Percentiles rank a stretch among this genome's conserved stretches.
Evolutionary conservation across 805 yeast species (phyloP).

Genomic region (Candida chauliodis): DNA sequence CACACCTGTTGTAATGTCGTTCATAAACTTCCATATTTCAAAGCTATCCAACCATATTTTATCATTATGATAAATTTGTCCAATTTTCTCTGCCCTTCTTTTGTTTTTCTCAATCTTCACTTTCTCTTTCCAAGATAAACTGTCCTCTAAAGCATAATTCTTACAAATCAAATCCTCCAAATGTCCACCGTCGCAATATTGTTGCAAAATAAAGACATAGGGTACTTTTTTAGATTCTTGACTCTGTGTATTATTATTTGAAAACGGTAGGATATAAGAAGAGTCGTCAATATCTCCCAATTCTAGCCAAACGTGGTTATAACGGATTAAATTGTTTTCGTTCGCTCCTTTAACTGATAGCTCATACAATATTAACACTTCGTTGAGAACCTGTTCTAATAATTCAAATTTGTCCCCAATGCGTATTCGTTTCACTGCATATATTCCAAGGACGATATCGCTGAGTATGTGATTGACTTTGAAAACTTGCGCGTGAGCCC

Average conservation of each 20-base stretch:
- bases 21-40: slow-evolving; percentile 67
- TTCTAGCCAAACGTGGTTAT: slow-evolving; percentile 92
- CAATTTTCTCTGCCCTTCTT: slow-evolving; percentile 16
- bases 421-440: slow-evolving; percentile 82
- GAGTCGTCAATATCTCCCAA: slow-evolving; percentile 52
- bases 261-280: slow-evolving; percentile 19
- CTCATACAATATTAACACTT: slow-evolving; percentile 68
- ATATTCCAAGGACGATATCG: slow-evolving; percentile 66
- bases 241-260: slow-evolving; percentile 5
- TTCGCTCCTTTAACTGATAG: slow-evolving; percentile 42
- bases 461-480: slow-evolving; percentile 81
- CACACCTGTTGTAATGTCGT: slow-evolving; percentile 68
- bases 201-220: slow-evolving; percentile 77
- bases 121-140: slow-evolving; percentile 23
- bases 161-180: slow-evolving; percentile 57
- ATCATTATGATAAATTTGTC: not conserved
- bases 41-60: slow-evolving; percentile 42
- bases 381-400: slow-evolving; percentile 67
- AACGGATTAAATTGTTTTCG: slow-evolving; percentile 63
- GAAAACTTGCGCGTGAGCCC: slow-evolving; percentile 81
- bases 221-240: slow-evolving; percentile 37
- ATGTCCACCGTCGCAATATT: slow-evolving; percentile 87
- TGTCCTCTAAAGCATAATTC: slow-evolving; percentile 20
- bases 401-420: slow-evolving; percentile 74
- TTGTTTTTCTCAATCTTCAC: slow-evolving; percentile 24